Conservation (phyloP, 805 yeast species). For the Spencermartinsiella europaea region DNA sequence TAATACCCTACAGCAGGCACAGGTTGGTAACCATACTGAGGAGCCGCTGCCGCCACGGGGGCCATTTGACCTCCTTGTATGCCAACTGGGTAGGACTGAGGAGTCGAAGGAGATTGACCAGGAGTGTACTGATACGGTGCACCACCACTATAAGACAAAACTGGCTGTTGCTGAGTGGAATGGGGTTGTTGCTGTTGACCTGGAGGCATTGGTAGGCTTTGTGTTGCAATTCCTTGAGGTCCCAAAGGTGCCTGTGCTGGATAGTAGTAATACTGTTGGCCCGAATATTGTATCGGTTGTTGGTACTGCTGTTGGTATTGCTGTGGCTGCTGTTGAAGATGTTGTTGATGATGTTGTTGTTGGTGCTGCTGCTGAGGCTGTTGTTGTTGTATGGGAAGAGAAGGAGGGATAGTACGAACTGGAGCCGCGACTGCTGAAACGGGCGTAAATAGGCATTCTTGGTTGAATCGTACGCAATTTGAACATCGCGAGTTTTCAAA, state of each 20-base stretch:
- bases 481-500: constrained; percentile 26
- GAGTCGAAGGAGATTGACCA: neutral
- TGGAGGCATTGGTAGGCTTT: no score
- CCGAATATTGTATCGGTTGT: constrained; percentile 1
- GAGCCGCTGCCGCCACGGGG: neutral
- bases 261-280: neutral
- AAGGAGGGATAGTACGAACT: constrained; percentile 14
- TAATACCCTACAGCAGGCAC: neutral
- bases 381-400: neutral
- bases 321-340: constrained; percentile 1
- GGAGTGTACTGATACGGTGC: constrained; percentile 1
- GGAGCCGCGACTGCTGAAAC: constrained; percentile 24
- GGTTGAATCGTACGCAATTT: constrained; percentile 29
- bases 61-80: neutral
- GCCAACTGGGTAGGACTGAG: neutral
- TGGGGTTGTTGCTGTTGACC: no score
- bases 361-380: constrained; percentile 3
- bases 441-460: constrained; percentile 31
- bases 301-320: constrained; percentile 6
- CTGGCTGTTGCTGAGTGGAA: no score
- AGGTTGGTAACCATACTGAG: neutral
- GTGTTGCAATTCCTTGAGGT: no score
- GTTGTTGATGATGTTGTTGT: constrained; percentile 6
- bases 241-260: neutral
- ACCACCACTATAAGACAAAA: no score